These are phyloP conservation scores for Penicillium argentinense DNA, from an alignment of 495 filamentous ascomycete species.

Conservation along the genomic window DNA sequence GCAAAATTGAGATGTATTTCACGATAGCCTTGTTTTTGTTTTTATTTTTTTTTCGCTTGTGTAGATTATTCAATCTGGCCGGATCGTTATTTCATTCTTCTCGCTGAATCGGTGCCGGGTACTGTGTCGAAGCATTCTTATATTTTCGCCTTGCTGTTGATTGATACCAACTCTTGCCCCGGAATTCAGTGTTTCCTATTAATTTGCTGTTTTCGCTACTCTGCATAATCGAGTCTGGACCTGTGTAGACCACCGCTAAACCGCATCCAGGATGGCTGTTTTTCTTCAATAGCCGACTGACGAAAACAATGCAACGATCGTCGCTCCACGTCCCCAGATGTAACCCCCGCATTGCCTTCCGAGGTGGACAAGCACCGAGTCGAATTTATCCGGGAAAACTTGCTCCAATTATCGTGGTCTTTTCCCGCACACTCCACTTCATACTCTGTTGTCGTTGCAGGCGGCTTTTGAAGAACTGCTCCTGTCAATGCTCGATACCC, in stretches of 20 bases:
- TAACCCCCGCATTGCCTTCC: slow-evolving; percentile 21
- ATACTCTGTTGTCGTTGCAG: background rate
- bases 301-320: slow-evolving; percentile 15
- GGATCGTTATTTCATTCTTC: slow-evolving; percentile 4
- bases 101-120: background rate
- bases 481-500: slow-evolving; percentile 8
- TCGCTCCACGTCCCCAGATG: slow-evolving; percentile 19
- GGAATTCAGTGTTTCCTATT: slow-evolving; percentile 3
- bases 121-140: background rate
- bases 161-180: slow-evolving; percentile 21
- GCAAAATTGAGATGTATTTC: slow-evolving; percentile 9
- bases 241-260: background rate
- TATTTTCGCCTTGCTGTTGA: slow-evolving; percentile 10
- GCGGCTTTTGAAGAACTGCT: slow-evolving; percentile 14
- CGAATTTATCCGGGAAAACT: background rate
- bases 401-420: slow-evolving; percentile 6
- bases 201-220: background rate
- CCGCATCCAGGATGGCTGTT: background rate
- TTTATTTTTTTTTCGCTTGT: slow-evolving; percentile 20
- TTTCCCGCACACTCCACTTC: background rate
- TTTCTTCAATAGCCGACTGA: slow-evolving; percentile 23
- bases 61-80: slow-evolving; percentile 27
- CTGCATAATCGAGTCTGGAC: background rate
- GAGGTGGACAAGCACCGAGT: background rate
- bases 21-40: slow-evolving; percentile 19